Evolutionary conservation across 495 filamentous ascomycete genomes (phyloP).

Genomic region (Saxophila tyrrhenica): DNA sequence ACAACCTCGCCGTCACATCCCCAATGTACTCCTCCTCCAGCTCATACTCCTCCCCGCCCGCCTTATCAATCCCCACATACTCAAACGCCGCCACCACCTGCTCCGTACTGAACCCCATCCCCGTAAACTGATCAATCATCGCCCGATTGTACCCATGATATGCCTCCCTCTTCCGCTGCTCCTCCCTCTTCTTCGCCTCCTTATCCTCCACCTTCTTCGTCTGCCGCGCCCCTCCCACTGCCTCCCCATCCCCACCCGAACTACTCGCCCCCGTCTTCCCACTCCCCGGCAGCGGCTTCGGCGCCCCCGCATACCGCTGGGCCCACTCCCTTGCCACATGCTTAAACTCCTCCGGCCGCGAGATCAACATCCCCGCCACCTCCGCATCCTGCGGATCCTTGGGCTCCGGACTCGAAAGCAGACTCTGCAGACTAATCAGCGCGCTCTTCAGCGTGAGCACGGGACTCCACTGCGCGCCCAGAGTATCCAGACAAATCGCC

Average conservation of each 20-base stretch:
- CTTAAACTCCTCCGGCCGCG: constrained; percentile 65
- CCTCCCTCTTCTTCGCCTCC: constrained; percentile 41
- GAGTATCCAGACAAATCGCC: constrained; percentile 92
- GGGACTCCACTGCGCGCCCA: constrained; percentile 82
- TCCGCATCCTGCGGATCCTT: constrained; percentile 96
- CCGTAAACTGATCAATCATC: constrained; percentile 76
- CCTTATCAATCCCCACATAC: constrained; percentile 67
- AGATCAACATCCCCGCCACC: constrained; percentile 82
- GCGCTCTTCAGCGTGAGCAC: constrained; percentile 94
- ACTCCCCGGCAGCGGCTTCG: constrained; percentile 24
- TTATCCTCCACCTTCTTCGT: constrained; percentile 27
- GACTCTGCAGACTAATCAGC: constrained; percentile 80
- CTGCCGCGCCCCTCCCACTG: constrained; percentile 30
- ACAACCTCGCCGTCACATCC: constrained; percentile 72
- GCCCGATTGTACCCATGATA: constrained; percentile 79
- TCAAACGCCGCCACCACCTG: constrained; percentile 76
- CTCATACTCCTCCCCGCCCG: constrained; percentile 66
- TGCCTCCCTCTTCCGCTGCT: constrained; percentile 34
- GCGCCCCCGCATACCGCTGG: constrained; percentile 69
- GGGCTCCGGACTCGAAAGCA: constrained; percentile 87
- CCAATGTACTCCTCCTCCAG: constrained; percentile 79
- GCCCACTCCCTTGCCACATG: constrained; percentile 85
- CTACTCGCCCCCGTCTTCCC: constrained; percentile 9
- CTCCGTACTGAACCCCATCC: constrained; percentile 91
- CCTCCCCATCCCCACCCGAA: constrained; percentile 29